Conservation (phyloP, 1,284 basidiomycete species). For the Anthracocystis setariae region DNA sequence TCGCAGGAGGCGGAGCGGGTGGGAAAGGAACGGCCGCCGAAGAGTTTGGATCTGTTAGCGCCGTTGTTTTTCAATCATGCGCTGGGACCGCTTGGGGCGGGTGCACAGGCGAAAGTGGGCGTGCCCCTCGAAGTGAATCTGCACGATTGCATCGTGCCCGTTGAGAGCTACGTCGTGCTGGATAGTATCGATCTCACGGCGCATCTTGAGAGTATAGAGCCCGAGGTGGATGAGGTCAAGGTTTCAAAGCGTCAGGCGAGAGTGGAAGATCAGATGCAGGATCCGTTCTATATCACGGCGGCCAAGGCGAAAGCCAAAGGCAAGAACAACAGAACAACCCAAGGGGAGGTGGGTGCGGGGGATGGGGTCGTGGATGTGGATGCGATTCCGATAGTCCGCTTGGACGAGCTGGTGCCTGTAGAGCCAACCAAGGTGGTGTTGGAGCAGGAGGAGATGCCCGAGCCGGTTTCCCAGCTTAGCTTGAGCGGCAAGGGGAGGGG, state of each 20-base stretch:
- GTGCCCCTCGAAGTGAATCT: constrained; percentile 86
- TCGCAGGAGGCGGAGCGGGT: background rate
- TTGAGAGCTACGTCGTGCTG: constrained; percentile 21
- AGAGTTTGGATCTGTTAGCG: constrained; percentile 85
- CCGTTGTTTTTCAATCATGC: constrained; percentile 84
- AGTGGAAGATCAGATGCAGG: constrained; percentile 17
- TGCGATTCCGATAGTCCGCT: constrained; percentile 59
- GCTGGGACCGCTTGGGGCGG: constrained; percentile 82
- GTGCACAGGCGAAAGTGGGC: constrained; percentile 81
- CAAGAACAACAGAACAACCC: too few relatives aligned
- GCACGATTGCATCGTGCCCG: constrained; percentile 81
- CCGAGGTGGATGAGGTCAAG: constrained; percentile 2
- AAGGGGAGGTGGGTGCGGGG: background rate
- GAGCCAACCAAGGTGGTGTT: constrained; percentile 18
- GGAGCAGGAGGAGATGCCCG: constrained; percentile 50
- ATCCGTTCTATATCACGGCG: constrained; percentile 51
- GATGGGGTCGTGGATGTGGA: constrained; percentile 48
- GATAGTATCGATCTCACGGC: constrained; percentile 18
- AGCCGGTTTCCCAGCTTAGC: background rate
- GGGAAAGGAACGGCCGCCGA: constrained; percentile 71
- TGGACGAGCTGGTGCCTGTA: constrained; percentile 23
- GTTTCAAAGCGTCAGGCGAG: constrained; percentile 4
- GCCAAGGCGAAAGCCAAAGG: background rate
- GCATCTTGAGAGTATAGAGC: background rate
- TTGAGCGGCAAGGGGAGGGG: too few relatives aligned